phyloP scores from a whole-genome alignment of 192 early-diverging fungal species.

The Gaertneriomyces semiglobifer region DNA sequence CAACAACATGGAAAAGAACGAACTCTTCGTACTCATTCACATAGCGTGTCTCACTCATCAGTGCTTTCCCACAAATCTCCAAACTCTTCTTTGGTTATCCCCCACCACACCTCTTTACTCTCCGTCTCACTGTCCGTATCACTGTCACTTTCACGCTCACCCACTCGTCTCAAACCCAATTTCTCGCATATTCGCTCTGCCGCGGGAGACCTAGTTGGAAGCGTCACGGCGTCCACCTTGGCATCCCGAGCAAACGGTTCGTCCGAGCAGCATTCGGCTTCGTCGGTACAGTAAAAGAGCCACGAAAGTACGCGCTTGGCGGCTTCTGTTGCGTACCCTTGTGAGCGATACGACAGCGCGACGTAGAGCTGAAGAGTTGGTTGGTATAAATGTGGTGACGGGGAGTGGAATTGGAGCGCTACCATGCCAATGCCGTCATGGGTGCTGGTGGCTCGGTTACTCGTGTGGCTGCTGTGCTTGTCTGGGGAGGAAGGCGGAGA shows the following conservation, averaged over 20 bases:
- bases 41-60: no score
- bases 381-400: no score
- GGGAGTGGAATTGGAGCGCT: no score
- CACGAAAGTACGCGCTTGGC: constrained; percentile 6
- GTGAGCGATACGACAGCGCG: not conserved
- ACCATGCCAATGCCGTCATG: no score
- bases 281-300: not conserved
- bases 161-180: not conserved
- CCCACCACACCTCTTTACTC: not conserved
- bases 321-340: constrained; percentile 20
- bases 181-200: not conserved
- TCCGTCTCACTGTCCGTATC: not conserved
- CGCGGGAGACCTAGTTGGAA: not conserved
- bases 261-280: no score
- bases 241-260: not conserved
- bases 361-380: constrained; percentile 5
- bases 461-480: no score
- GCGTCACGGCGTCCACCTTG: not conserved
- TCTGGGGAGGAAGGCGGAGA: no score
- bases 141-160: not conserved
- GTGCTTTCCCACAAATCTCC: not conserved
- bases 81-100: not conserved
- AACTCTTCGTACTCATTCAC: no score
- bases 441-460: no score
- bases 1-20: no score